Conservation (phyloP, 208 protist species). For the Crithidia expoeki region DNA sequence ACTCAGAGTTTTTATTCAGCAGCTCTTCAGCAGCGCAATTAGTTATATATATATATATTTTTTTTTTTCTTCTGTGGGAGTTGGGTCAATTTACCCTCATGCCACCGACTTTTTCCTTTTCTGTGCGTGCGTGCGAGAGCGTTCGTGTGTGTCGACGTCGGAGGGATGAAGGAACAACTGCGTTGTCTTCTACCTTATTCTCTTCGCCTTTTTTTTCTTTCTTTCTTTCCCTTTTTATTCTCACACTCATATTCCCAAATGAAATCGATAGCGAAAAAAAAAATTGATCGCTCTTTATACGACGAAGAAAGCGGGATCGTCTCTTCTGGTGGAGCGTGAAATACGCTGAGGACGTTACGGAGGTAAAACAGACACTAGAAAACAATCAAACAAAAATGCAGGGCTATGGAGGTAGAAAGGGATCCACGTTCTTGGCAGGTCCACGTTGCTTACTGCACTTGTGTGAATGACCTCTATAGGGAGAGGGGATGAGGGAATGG, state of each 20-base stretch:
- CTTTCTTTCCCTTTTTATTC: constrained; percentile 23
- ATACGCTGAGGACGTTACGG: too few relatives aligned
- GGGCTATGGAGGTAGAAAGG: too few relatives aligned
- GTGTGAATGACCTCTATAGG: too few relatives aligned
- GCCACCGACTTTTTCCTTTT: background rate
- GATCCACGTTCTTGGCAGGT: too few relatives aligned
- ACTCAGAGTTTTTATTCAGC: background rate
- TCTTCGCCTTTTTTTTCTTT: constrained; percentile 26
- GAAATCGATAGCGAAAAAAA: constrained; percentile 7
- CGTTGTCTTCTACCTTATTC: constrained; percentile 8
- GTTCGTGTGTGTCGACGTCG: constrained; percentile 2
- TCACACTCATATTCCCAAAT: constrained; percentile 19
- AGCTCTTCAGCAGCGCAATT: background rate
- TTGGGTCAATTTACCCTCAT: constrained; percentile 7
- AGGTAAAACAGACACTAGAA: too few relatives aligned
- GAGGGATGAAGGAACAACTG: constrained; percentile 11
- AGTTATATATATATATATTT: constrained; percentile 12
- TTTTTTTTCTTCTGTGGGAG: constrained; percentile 9
- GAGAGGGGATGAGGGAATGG: too few relatives aligned
- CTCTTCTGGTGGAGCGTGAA: too few relatives aligned
- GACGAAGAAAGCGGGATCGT: background rate
- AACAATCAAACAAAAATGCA: too few relatives aligned
- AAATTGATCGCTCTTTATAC: constrained; percentile 21
- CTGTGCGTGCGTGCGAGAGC: background rate
- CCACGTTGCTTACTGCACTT: too few relatives aligned